Evolutionary conservation across 257 asterid species (phyloP), one percentile per base, ranked within the genome.

Genomic region (Datura wrightii): DNA sequence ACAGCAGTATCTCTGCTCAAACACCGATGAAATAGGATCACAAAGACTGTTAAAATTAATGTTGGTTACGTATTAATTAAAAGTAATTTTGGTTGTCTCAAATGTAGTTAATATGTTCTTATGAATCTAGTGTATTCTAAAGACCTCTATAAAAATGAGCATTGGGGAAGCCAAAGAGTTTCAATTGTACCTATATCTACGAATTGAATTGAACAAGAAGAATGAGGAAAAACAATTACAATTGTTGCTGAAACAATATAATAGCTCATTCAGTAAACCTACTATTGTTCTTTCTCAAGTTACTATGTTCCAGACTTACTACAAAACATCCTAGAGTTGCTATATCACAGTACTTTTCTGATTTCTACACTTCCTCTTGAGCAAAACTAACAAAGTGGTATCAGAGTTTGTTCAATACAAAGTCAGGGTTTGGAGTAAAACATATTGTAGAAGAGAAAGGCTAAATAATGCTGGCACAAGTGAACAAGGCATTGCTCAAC

Each of bases 1-100:
- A 13, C 13, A 24, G 42, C 11, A 42, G 53, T 70, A 41, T 41
- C 76, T 72, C 80, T 44, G 41, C 58, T 24, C 37, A 72, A 72
- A 44, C 56, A 72, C 50, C 76, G 15, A 67, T 67, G 50, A 37
- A 44, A 67, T 37, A 67, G 76, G 76, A 67, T 67, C 50, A 67
- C 24, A 67, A 67, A 67, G 6, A 37, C 76, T 5, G 80, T 16
- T 71, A 10, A 71, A 10, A 19, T 44, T n/a, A 44, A 6, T n/a
- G 79, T 41, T 8, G 56, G n/a, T 56, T 10, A 18, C n/a, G 10
- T 44, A 34, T 10, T 71, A 42, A 18, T 42, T 42, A 71, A 44
- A 71, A 44, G 80, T 71, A 24, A 66, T 42, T 1, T 71, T 44
- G 18, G 54, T 10, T 9, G 37, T 42, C 18, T 42, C 54, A 5